phyloP scores from a whole-genome alignment of 2,329 filamentous ascomycete species.

The Zalaria obscura region DNA sequence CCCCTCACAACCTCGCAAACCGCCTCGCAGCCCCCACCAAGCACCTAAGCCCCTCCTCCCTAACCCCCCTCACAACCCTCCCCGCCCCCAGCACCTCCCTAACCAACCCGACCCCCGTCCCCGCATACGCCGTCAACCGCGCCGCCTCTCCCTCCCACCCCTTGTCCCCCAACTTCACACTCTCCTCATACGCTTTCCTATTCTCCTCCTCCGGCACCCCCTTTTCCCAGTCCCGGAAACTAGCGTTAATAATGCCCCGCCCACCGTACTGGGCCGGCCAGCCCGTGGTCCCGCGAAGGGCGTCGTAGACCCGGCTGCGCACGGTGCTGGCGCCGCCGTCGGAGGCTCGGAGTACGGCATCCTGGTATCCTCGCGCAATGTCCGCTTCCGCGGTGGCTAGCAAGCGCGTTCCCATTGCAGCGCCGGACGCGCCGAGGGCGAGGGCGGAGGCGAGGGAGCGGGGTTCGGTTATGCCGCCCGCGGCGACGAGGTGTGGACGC shows the following conservation, averaged over 20 bases:
- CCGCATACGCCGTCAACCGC: constrained; percentile 47
- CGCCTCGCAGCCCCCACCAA: constrained; percentile 10
- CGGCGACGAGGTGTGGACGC: constrained; percentile 30
- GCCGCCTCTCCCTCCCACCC: constrained; percentile 35
- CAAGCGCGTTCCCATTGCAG: constrained; percentile 50
- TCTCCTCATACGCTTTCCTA: constrained; percentile 29
- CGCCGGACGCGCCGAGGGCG: constrained; percentile 36
- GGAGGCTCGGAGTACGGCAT: constrained; percentile 28
- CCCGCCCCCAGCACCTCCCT: constrained; percentile 32
- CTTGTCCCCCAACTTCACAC: constrained; percentile 32
- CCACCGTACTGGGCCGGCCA: constrained; percentile 47
- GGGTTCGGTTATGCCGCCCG: constrained; percentile 43
- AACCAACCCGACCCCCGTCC: constrained; percentile 45
- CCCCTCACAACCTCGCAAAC: too few relatives aligned
- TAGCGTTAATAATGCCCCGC: constrained; percentile 41
- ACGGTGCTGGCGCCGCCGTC: constrained; percentile 39
- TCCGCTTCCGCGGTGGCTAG: constrained; percentile 36
- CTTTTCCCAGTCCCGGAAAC: constrained; percentile 25
- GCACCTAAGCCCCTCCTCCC: constrained; percentile 19
- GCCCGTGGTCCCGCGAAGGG: constrained; percentile 37
- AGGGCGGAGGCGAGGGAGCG: constrained; percentile 40
- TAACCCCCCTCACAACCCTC: constrained; percentile 37
- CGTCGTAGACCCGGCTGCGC: constrained; percentile 37
- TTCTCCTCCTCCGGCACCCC: constrained; percentile 28
- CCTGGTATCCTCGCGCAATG: constrained; percentile 29